A percentile compares a stretch with the other conserved stretches of the same genome.
These are phyloP conservation scores for Wilcoxina mikolae DNA, from an alignment of 495 filamentous ascomycete species.

Conservation along the genomic window DNA sequence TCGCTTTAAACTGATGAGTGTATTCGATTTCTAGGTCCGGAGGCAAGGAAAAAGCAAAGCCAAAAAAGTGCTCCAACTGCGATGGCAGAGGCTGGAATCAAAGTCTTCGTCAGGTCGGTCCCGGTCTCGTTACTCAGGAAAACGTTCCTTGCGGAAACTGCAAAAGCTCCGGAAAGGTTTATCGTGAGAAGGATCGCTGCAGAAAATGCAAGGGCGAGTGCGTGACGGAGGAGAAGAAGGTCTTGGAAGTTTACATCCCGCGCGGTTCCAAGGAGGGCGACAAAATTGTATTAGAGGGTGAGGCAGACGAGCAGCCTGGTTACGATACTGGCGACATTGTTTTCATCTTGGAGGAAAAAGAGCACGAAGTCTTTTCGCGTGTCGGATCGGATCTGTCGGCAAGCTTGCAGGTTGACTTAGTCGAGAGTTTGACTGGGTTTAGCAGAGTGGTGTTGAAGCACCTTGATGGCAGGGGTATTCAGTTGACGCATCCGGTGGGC, in stretches of 20 bases:
- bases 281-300: conserved; percentile 75
- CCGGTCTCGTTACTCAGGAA: conserved; percentile 64
- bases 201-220: conserved; percentile 94
- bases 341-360: conserved; percentile 67
- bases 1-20: not conserved
- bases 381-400: conserved; percentile 73
- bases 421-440: conserved; percentile 78
- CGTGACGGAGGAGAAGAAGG: conserved; percentile 69
- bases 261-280: conserved; percentile 79
- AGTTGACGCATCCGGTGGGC: conserved; percentile 57
- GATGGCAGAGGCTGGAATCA: conserved; percentile 59
- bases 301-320: conserved; percentile 86
- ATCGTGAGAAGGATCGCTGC: conserved; percentile 88
- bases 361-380: conserved; percentile 65
- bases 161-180: conserved; percentile 64
- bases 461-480: conserved; percentile 83
- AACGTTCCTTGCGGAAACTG: conserved; percentile 61
- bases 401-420: conserved; percentile 60
- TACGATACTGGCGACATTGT: conserved; percentile 86
- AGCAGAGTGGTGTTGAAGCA: conserved; percentile 81
- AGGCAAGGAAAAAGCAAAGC: conserved; percentile 80
- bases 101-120: conserved; percentile 59
- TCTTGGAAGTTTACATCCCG: conserved; percentile 90
- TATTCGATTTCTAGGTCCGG: conserved; percentile 38
- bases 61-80: conserved; percentile 72